phyloP scores from a whole-genome alignment of 345 rosid genomes.

The Ceriops zippeliana region DNA sequence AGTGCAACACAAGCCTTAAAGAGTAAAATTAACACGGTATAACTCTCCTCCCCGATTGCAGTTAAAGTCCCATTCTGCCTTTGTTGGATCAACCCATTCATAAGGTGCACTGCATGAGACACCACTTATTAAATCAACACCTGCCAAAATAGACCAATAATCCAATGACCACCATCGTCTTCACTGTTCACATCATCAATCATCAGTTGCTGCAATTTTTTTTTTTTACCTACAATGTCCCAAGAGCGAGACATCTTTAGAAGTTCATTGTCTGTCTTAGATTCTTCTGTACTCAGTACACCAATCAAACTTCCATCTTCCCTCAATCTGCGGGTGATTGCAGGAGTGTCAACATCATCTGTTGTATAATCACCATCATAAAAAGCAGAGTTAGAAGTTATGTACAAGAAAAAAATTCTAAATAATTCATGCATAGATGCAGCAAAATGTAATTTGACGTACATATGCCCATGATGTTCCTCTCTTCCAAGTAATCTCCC shows the following conservation, averaged over 20 bases:
- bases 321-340: conserved; percentile 89
- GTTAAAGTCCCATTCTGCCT: conserved; percentile 77
- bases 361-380: conserved; percentile 13
- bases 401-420: neutral
- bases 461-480: conserved; percentile 94
- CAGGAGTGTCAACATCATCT: conserved; percentile 97
- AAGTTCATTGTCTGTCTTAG: conserved; percentile 76
- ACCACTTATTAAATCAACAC: conserved; percentile 81
- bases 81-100: conserved; percentile 74
- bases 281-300: conserved; percentile 77
- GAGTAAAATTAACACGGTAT: conserved; percentile 51
- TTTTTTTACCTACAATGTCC: conserved; percentile 73
- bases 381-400: conserved; percentile 3
- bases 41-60: conserved; percentile 34
- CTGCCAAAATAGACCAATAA: conserved; percentile 37
- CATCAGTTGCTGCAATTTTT: neutral
- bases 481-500: conserved; percentile 75
- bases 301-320: conserved; percentile 98
- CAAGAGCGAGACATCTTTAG: conserved; percentile 76
- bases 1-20: conserved; percentile 6
- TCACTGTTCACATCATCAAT: neutral
- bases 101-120: conserved; percentile 74
- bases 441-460: conserved; percentile 18
- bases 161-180: neutral
- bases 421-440: neutral